Evolutionary conservation across 371 early-diverging fungal species (phyloP).

Genomic region (Parasitella parasitica): DNA sequence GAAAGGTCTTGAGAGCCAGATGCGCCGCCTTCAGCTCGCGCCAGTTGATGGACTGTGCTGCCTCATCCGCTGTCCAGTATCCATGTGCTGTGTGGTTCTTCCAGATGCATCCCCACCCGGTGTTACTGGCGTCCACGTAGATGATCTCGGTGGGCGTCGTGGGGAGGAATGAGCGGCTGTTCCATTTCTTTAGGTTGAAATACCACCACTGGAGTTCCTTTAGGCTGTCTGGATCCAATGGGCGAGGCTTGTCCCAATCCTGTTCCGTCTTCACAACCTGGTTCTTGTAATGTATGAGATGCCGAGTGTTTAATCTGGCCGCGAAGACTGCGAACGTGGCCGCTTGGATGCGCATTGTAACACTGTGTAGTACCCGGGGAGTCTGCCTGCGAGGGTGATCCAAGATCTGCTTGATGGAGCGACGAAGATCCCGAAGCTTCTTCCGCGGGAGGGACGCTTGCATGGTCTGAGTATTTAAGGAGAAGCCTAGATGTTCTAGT

Average conservation of each 20-base stretch:
- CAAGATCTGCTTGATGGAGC: slow-evolving; percentile 8
- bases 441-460: background rate
- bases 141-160: background rate
- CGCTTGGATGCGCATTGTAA: slow-evolving; percentile 19
- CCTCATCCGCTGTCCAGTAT: slow-evolving; percentile 12
- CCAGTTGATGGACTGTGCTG: slow-evolving; percentile 21
- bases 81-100: slow-evolving; percentile 1
- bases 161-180: slow-evolving; percentile 10
- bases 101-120: slow-evolving; percentile 16
- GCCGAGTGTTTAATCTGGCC: slow-evolving; percentile 14
- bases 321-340: slow-evolving; percentile 13
- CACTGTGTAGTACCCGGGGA: slow-evolving; percentile 12
- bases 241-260: background rate
- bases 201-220: slow-evolving; percentile 13
- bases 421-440: slow-evolving; percentile 24
- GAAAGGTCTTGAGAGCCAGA: background rate
- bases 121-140: too few relatives aligned
- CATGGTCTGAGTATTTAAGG: background rate
- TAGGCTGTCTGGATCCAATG: background rate
- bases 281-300: too few relatives aligned
- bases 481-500: slow-evolving; percentile 15
- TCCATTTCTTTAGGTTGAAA: slow-evolving; percentile 5
- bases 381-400: background rate
- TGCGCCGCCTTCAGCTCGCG: slow-evolving; percentile 16
- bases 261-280: too few relatives aligned